A percentile compares a stretch with the other conserved stretches of the same genome.
Conservation (phyloP, 306 rosid species). For the Vicia villosa region DNA sequence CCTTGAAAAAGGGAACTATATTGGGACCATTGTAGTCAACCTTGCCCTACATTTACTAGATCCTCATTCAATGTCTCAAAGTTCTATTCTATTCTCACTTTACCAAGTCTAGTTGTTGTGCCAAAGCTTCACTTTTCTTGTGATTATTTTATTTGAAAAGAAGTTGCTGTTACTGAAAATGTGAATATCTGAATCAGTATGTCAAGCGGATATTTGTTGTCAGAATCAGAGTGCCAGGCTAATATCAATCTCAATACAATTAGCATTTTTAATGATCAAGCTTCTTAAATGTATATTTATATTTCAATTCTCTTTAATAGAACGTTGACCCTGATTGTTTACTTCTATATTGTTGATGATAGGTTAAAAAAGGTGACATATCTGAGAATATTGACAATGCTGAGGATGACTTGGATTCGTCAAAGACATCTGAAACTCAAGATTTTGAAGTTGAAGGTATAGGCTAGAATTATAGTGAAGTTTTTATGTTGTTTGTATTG, state of each 20-base stretch:
- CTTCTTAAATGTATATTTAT: conserved; percentile 3
- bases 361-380: conserved; percentile 71
- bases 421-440: conserved; percentile 46
- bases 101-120: background rate
- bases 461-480: background rate
- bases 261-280: background rate
- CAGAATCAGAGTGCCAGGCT: background rate
- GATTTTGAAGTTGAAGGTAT: conserved; percentile 55
- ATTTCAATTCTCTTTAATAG: background rate
- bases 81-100: background rate
- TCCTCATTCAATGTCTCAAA: background rate
- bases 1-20: no score
- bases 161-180: background rate
- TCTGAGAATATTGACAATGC: conserved; percentile 39
- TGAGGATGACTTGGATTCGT: conserved; percentile 47
- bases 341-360: conserved; percentile 35
- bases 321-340: conserved; percentile 27
- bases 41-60: background rate
- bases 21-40: background rate
- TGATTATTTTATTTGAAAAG: background rate
- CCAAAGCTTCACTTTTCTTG: background rate
- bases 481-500: conserved; percentile 8
- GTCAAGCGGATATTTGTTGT: conserved; percentile 7
- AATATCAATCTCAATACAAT: conserved; percentile 5
- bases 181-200: background rate